A percentile compares a stretch with the other conserved stretches of the same genome.
Conservation (phyloP, 179 eudicot genomes). For the Dionaea muscipula region DNA sequence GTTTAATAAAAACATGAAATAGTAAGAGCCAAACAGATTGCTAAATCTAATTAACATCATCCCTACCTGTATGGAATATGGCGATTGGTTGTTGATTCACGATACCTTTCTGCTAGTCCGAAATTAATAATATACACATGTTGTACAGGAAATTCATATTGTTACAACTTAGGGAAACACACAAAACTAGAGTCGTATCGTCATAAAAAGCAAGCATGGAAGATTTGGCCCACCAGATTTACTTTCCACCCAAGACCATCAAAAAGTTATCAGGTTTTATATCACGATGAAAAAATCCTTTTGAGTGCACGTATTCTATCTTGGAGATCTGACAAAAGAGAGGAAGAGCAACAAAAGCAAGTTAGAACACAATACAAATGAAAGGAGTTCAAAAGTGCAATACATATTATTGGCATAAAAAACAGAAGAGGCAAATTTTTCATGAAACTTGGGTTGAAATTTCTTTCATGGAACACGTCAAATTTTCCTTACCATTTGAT, state of each 20-base stretch:
- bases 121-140: constrained; percentile 81
- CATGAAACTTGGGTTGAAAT: too few relatives aligned
- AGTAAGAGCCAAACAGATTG: background rate
- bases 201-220: background rate
- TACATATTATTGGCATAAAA: too few relatives aligned
- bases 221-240: constrained; percentile 42
- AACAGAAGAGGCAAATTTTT: too few relatives aligned
- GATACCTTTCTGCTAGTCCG: constrained; percentile 79
- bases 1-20: background rate
- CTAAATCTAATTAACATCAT: background rate
- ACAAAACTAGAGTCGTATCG: background rate
- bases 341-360: background rate
- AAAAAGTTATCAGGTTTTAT: constrained; percentile 89
- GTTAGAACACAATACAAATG: too few relatives aligned
- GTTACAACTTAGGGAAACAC: background rate
- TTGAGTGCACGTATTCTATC: constrained; percentile 79
- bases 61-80: constrained; percentile 90
- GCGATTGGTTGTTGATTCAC: constrained; percentile 71
- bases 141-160: background rate
- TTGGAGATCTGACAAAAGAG: constrained; percentile 47
- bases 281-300: constrained; percentile 87
- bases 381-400: too few relatives aligned
- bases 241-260: constrained; percentile 89
- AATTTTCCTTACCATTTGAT: constrained; percentile 59
- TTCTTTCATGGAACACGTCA: too few relatives aligned